Evolutionary conservation across 345 rosid genomes (phyloP).

Genomic region (Populus deltoides): DNA sequence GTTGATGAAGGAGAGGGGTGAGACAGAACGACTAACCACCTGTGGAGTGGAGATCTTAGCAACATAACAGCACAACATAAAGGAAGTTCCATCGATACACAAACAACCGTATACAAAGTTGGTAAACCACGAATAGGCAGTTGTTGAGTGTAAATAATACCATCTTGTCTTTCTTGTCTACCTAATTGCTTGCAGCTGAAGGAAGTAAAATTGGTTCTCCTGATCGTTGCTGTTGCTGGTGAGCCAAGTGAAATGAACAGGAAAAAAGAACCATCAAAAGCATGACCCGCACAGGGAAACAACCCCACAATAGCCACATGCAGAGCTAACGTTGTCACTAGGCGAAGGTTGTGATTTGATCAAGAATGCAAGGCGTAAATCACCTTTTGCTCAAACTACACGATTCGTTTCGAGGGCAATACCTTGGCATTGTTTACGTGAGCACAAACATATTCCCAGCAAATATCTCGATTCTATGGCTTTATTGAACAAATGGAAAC

Average conservation of each 20-base stretch:
- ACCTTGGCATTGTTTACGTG: background rate
- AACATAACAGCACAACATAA: too few relatives aligned
- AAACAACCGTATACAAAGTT: too few relatives aligned
- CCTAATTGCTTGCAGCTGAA: too few relatives aligned
- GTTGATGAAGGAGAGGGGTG: too few relatives aligned
- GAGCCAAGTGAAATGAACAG: background rate
- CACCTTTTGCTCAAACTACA: background rate
- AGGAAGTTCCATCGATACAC: too few relatives aligned
- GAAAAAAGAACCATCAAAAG: background rate
- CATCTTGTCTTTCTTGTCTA: background rate
- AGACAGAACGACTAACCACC: too few relatives aligned
- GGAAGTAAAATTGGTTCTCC: background rate
- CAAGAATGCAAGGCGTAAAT: background rate
- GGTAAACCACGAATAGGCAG: background rate
- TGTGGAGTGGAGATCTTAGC: too few relatives aligned
- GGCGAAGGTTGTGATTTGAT: background rate
- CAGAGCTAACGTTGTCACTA: background rate
- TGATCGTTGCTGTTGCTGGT: too few relatives aligned
- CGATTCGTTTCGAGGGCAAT: background rate
- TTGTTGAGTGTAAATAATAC: background rate
- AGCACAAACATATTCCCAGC: background rate
- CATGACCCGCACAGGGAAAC: too few relatives aligned
- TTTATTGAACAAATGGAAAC: conserved; percentile 29
- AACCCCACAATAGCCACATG: background rate
- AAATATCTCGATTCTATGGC: conserved; percentile 12